Base-by-base conservation (phyloP, 257 asterid species). In the Solanum corneliomulleri region DNA sequence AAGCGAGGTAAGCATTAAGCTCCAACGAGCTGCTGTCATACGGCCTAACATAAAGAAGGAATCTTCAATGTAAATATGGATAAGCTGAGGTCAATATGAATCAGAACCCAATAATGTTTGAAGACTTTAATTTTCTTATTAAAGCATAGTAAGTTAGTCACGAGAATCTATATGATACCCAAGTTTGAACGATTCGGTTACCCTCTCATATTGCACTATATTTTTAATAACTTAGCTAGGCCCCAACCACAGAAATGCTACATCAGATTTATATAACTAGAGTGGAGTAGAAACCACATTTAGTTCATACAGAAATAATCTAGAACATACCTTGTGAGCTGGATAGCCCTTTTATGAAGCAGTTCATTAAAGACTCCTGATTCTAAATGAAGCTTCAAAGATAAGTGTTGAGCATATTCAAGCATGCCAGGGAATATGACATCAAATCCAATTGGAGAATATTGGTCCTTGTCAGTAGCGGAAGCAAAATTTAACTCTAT, bases 391-490 rank as follows among this genome's bases (percentile, higher is more conserved):
- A 97, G 91, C 87, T 93, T 90, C 93, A 95, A 83, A 68, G 87
- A 87, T 47, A 92, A 89, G 78, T 90, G 95, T 85, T 72, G 87
- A n/a, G 98, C 98, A 89, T 90, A 88, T 75, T 93, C 96, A 42
- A 97, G 94, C 99, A 97, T 95, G 89, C 95, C 92, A 1, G 99
- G 92, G 89, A 97, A 94, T 88, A 94, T 80, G 60, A 95, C 92
- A 86, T 94, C 95, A 64, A 94, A 97, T 72, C 99, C 99, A 91
- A 93, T 41, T 7, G 99, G 98, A 80, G 95, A 91, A 87, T 86
- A 82, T 90, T 90, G 98, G 88, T 49, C 49, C 62, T 91, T 82
- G 8, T 93, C 94, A 2, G 85, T 88, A 58, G 90, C 90, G 10
- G 95, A 92, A 74, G 91, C 87, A 85, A 95, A 89, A 92, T 93